Percentiles rank a stretch among this genome's conserved stretches.
These are phyloP conservation scores for Penicillium malachiteum DNA, from an alignment of 495 filamentous ascomycete species.

Conservation along the genomic window DNA sequence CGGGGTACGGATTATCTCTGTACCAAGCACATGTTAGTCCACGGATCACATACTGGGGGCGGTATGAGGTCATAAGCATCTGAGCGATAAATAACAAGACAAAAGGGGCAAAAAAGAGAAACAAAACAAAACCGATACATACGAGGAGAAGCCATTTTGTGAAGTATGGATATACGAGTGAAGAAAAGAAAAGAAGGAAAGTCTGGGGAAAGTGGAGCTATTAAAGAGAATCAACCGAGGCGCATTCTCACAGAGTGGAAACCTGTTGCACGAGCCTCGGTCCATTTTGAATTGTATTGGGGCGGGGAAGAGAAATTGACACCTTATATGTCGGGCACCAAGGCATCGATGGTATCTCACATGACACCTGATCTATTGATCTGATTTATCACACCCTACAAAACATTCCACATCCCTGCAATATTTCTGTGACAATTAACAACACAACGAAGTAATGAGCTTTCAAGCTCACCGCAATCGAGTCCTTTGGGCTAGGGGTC, in stretches of 20 bases:
- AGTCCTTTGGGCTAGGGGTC: background rate
- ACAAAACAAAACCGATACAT: constrained; percentile 34
- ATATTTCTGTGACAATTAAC: background rate
- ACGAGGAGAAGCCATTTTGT: constrained; percentile 81
- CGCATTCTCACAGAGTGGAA: constrained; percentile 4
- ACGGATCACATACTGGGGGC: background rate
- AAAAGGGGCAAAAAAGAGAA: background rate
- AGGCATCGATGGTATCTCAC: constrained; percentile 10
- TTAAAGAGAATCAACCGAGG: constrained; percentile 21
- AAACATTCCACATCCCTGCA: background rate
- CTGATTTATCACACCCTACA: too few species aligned
- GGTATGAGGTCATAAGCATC: background rate
- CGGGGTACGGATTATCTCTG: constrained; percentile 84
- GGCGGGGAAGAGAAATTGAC: constrained; percentile 1
- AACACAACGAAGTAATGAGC: constrained; percentile 17
- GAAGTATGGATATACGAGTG: constrained; percentile 11
- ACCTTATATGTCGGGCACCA: background rate
- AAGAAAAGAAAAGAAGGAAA: constrained; percentile 15
- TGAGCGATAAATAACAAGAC: background rate
- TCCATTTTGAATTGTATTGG: constrained; percentile 5
- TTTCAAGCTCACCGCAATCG: background rate
- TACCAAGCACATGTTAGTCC: constrained; percentile 1
- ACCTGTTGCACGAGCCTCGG: constrained; percentile 15
- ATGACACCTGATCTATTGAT: constrained; percentile 11
- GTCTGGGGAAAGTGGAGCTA: constrained; percentile 23